Conservation (phyloP, 2,329 filamentous ascomycete genomes). For the Hortaea werneckii region DNA sequence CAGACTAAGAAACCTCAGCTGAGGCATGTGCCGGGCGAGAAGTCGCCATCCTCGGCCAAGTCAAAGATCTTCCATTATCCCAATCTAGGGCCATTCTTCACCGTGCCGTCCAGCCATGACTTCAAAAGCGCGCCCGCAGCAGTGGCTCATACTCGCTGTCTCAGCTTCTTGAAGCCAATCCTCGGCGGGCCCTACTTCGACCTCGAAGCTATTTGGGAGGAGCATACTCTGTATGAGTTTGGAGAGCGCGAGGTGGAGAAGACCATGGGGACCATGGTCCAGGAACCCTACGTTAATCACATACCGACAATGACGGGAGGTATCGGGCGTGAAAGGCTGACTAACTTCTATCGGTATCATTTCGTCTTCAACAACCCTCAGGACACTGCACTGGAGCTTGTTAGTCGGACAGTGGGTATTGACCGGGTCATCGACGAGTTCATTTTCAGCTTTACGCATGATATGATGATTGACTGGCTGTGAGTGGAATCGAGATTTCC, state of each 20-base stretch:
- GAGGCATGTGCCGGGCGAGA: not conserved
- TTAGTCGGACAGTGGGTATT: conserved; percentile 61
- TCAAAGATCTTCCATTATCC: conserved; percentile 34
- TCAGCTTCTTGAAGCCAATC: conserved; percentile 54
- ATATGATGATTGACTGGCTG: conserved; percentile 58
- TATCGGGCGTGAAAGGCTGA: conserved; percentile 52
- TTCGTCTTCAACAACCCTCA: conserved; percentile 66
- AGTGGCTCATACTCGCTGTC: conserved; percentile 55
- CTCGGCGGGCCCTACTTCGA: conserved; percentile 59
- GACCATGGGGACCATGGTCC: conserved; percentile 71
- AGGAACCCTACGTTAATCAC: conserved; percentile 71
- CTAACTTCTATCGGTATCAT: conserved; percentile 59
- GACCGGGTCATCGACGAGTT: conserved; percentile 67
- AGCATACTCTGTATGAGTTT: conserved; percentile 66
- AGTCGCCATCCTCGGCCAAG: conserved; percentile 1
- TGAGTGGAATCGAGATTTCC: conserved; percentile 30
- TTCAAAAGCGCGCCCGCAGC: conserved; percentile 47
- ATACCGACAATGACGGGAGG: conserved; percentile 54
- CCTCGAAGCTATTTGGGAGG: conserved; percentile 68
- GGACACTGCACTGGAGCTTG: conserved; percentile 57
- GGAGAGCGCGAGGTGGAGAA: conserved; percentile 55
- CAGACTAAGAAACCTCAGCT: conserved; percentile 3
- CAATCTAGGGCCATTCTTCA: conserved; percentile 36
- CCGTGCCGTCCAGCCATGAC: conserved; percentile 40
- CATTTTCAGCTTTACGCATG: conserved; percentile 54